Conservation (phyloP, 2,329 filamentous ascomycete genomes). For the Diplodia mutila region DNA sequence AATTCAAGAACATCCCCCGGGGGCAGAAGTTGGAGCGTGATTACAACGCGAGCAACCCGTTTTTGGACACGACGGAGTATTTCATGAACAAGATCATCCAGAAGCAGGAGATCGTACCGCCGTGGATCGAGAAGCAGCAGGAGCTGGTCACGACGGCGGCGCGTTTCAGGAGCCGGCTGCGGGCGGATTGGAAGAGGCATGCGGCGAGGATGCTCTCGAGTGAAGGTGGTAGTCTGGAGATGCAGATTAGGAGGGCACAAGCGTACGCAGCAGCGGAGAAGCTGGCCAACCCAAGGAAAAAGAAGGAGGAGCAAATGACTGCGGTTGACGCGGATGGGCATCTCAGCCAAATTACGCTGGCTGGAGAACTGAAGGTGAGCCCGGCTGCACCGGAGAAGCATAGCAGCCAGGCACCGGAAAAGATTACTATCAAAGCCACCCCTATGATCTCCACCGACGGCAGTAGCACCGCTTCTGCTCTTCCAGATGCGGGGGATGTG, state of each 20-base stretch:
- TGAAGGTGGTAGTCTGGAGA: slow-evolving; percentile 72
- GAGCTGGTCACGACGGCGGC: slow-evolving; percentile 72
- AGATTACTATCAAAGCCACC: slow-evolving; percentile 45
- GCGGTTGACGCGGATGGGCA: slow-evolving; percentile 51
- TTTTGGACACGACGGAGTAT: slow-evolving; percentile 95
- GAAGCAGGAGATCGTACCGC: slow-evolving; percentile 90
- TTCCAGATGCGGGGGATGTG: slow-evolving; percentile 3
- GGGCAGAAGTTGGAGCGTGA: slow-evolving; percentile 84
- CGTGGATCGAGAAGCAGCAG: slow-evolving; percentile 99
- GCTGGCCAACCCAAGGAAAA: slow-evolving; percentile 56
- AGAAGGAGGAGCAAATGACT: slow-evolving; percentile 51
- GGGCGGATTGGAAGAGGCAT: slow-evolving; percentile 83
- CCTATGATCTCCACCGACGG: slow-evolving; percentile 29
- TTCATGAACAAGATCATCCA: slow-evolving; percentile 99
- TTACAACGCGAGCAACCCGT: slow-evolving; percentile 79
- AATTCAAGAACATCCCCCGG: slow-evolving; percentile 82
- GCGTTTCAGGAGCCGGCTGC: slow-evolving; percentile 73
- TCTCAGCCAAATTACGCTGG: slow-evolving; percentile 52
- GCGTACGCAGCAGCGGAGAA: slow-evolving; percentile 77
- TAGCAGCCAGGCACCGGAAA: slow-evolving; percentile 28
- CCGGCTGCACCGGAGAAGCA: slow-evolving; percentile 25
- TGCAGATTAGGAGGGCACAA: slow-evolving; percentile 72
- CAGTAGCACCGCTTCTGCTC: slow-evolving; percentile 31
- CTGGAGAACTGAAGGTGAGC: slow-evolving; percentile 47
- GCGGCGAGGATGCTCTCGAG: slow-evolving; percentile 78